Evolutionary conservation across 1,139 yeast genomes (phyloP).

Genomic region (Meyerozyma smithsonii): DNA sequence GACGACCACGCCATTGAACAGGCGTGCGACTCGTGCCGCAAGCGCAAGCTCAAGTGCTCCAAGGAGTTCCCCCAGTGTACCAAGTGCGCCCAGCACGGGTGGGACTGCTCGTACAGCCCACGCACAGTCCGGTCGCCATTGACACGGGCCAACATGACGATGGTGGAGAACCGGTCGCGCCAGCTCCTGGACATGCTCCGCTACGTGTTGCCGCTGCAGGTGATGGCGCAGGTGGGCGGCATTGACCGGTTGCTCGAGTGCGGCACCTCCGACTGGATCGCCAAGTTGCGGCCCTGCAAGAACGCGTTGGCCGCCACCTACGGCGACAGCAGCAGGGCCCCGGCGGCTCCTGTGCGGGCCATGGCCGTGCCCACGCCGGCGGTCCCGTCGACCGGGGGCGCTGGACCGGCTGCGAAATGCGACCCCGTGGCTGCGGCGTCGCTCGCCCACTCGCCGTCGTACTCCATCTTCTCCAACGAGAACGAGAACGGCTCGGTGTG

Average conservation of each 20-base stretch:
- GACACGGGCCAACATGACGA: conserved; percentile 75
- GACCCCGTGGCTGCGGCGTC: conserved; percentile 5
- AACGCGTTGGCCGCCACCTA: conserved; percentile 1
- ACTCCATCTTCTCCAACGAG: conserved; percentile 9
- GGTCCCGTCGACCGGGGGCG: background rate
- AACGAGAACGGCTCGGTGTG: conserved; percentile 3
- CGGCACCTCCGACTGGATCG: conserved; percentile 18
- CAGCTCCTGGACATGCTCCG: conserved; percentile 51
- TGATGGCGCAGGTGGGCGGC: conserved; percentile 9
- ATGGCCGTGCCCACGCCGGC: too few species aligned
- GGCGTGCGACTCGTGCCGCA: conserved; percentile 58
- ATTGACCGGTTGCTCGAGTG: conserved; percentile 22
- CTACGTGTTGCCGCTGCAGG: conserved; percentile 28
- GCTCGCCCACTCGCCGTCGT: conserved; percentile 7
- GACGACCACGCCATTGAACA: conserved; percentile 30
- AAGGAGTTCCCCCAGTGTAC: conserved; percentile 71
- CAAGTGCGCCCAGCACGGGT: conserved; percentile 66
- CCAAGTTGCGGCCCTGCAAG: conserved; percentile 1
- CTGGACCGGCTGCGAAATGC: background rate
- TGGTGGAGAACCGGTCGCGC: conserved; percentile 62
- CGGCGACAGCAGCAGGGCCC: background rate
- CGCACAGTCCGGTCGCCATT: conserved; percentile 73
- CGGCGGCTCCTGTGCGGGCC: background rate
- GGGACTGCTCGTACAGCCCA: conserved; percentile 79
- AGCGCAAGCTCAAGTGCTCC: conserved; percentile 53